phyloP scores from a whole-genome alignment of 2,329 filamentous ascomycete genomes.

The Emmonsiellopsis sp. region DNA sequence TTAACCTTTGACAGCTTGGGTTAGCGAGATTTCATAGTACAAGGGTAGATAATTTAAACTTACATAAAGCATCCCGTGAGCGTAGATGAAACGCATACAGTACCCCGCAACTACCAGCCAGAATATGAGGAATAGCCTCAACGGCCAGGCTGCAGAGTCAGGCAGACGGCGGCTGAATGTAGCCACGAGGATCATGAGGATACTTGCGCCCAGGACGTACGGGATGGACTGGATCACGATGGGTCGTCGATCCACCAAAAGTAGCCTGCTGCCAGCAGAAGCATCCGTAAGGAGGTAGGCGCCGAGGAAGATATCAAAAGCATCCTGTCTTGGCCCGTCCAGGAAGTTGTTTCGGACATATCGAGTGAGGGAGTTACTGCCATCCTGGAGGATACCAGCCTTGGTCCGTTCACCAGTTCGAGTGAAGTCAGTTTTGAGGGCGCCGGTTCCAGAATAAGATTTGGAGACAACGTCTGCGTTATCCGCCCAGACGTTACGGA shows the following conservation, averaged over 20 bases:
- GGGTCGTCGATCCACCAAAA: constrained; percentile 79
- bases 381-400: constrained; percentile 73
- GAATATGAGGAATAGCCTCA: constrained; percentile 72
- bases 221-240: constrained; percentile 87
- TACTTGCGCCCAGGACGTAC: constrained; percentile 74
- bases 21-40: constrained; percentile 8
- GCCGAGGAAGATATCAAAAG: constrained; percentile 88
- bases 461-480: constrained; percentile 93
- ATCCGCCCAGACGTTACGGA: constrained; percentile 97
- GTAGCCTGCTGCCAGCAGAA: constrained; percentile 57
- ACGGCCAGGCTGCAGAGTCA: constrained; percentile 66
- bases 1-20: constrained; percentile 59
- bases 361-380: constrained; percentile 77
- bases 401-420: constrained; percentile 85
- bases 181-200: constrained; percentile 73
- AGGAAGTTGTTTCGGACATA: constrained; percentile 92
- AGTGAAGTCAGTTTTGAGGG: constrained; percentile 96
- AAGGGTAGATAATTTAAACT: constrained; percentile 32
- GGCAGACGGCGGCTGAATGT: constrained; percentile 62
- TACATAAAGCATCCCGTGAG: constrained; percentile 89
- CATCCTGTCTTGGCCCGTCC: constrained; percentile 89
- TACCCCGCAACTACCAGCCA: constrained; percentile 64
- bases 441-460: constrained; percentile 90
- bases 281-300: constrained; percentile 63
- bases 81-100: constrained; percentile 66